Conservation (phyloP, 495 filamentous ascomycete species). For the Geoglossum glabrum region DNA sequence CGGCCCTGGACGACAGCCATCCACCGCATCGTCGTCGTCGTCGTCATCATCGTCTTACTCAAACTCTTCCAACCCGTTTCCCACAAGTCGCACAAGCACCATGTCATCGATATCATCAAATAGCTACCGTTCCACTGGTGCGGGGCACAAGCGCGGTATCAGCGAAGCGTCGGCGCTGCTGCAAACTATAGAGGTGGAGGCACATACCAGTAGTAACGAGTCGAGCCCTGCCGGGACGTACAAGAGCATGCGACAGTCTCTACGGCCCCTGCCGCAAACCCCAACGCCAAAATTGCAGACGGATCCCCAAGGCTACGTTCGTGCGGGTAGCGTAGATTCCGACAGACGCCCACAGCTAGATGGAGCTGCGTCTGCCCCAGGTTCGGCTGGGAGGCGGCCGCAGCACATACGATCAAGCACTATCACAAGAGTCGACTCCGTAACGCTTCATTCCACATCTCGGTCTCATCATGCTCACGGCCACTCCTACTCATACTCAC, state of each 20-base stretch:
- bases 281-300: slow-evolving; percentile 17
- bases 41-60: slow-evolving; percentile 46
- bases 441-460: slow-evolving; percentile 15
- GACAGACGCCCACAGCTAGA: slow-evolving; percentile 3
- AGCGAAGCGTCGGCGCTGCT: slow-evolving; percentile 33
- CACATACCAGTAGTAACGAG: slow-evolving; percentile 6
- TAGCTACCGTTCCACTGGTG: slow-evolving; percentile 23
- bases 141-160: slow-evolving; percentile 53
- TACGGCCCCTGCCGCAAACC: slow-evolving; percentile 55
- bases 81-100: slow-evolving; percentile 53
- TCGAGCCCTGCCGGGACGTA: slow-evolving; percentile 37
- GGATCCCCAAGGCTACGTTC: background rate
- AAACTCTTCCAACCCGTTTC: slow-evolving; percentile 39
- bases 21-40: slow-evolving; percentile 59
- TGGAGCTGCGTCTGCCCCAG: slow-evolving; percentile 15
- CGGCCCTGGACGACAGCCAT: slow-evolving; percentile 46
- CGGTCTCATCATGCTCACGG: slow-evolving; percentile 18
- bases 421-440: slow-evolving; percentile 26
- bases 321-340: background rate
- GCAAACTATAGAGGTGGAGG: background rate
- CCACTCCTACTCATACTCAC: slow-evolving; percentile 24
- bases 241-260: slow-evolving; percentile 50
- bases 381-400: slow-evolving; percentile 18
- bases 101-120: slow-evolving; percentile 60
- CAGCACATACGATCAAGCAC: slow-evolving; percentile 13